Evolutionary conservation across 179 eudicot species (phyloP), one percentile per base, ranked within the genome.

Genomic region (Spinacia oleracea): DNA sequence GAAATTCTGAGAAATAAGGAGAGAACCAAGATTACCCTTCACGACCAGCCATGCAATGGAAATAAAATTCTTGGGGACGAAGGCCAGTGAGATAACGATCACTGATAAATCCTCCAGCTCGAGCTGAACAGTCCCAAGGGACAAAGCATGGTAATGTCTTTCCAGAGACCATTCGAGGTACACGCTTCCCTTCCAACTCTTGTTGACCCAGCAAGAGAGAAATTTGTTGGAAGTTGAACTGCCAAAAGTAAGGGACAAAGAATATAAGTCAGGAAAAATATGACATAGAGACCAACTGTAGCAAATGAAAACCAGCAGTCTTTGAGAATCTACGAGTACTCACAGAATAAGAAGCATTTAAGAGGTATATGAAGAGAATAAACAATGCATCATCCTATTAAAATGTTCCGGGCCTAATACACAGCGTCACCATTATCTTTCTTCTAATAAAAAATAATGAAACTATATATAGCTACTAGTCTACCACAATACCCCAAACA

Each of bases 31-130:
- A 73, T 81, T 91, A 96, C 99, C 99, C 99, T 89, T 96, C 99
- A 83, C 99, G 97, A 73, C 99, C 99, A 84, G 98, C 99, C 99
- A 96, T 96, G 88, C 99, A 96, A 78, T 96, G 99, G 78, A 96
- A 96, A 79, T 91, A 96, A 78, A 92, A 96, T 80, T 96, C 99
- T 80, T 94, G 97, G 31, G 98, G 97, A 45, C 93, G 96, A 72
- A 96, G 97, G 65, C 99, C 99, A 56, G 93, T 87, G 50, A 96
- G 96, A 84, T 90, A 96, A 76, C 99, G 98, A 85, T 96, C 98
- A 84, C 91, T 90, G 76, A 96, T 94, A 82, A 88, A 96, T 70
- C 99, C 99, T 72, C 98, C 99, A 46, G 98, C 96, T 77, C 99
- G 89, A 77, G 99, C 89, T 40, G 99, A 81, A 81, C 77, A 90